Evolutionary conservation across 352 stramenopile species (phyloP).

Genomic region (Globisporangium barbulae): DNA sequence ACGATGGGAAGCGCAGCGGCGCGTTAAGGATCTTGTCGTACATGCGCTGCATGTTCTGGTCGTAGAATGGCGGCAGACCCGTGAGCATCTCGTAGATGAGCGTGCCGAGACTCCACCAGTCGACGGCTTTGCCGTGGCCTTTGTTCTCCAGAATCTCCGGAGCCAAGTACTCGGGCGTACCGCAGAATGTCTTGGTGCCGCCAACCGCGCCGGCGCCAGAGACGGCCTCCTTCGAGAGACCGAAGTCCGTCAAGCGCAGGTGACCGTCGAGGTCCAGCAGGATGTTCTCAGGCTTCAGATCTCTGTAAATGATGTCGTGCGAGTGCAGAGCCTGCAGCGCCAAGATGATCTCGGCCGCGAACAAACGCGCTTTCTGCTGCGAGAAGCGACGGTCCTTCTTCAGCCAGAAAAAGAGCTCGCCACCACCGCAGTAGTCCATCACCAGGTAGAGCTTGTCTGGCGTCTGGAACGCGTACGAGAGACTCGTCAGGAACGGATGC

Average conservation of each 20-base stretch:
- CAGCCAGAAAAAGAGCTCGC: conserved; percentile 95
- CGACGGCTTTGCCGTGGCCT: conserved; percentile 86
- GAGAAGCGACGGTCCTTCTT: conserved; percentile 93
- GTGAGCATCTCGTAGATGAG: conserved; percentile 95
- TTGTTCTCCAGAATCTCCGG: conserved; percentile 95
- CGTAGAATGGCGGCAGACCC: conserved; percentile 91
- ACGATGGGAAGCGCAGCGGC: conserved; percentile 83
- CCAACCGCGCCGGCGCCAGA: conserved; percentile 73
- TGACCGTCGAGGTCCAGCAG: conserved; percentile 92
- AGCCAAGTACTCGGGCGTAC: conserved; percentile 94
- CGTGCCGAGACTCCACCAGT: conserved; percentile 91
- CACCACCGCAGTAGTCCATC: conserved; percentile 93
- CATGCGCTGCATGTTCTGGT: conserved; percentile 94
- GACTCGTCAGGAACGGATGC: conserved; percentile 88
- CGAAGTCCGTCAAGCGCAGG: conserved; percentile 94
- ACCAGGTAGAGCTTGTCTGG: conserved; percentile 93
- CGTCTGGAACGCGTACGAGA: conserved; percentile 88
- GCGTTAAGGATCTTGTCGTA: conserved; percentile 94
- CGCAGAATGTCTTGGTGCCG: conserved; percentile 91
- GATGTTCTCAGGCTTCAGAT: conserved; percentile 97
- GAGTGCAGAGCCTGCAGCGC: conserved; percentile 91
- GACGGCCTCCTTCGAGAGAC: conserved; percentile 92
- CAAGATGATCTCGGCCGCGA: conserved; percentile 93
- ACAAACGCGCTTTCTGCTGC: conserved; percentile 90
- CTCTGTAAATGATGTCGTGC: conserved; percentile 96